phyloP scores from a whole-genome alignment of 225 moss, liverwort and hornwort species.

The Straminergon stramineum region DNA sequence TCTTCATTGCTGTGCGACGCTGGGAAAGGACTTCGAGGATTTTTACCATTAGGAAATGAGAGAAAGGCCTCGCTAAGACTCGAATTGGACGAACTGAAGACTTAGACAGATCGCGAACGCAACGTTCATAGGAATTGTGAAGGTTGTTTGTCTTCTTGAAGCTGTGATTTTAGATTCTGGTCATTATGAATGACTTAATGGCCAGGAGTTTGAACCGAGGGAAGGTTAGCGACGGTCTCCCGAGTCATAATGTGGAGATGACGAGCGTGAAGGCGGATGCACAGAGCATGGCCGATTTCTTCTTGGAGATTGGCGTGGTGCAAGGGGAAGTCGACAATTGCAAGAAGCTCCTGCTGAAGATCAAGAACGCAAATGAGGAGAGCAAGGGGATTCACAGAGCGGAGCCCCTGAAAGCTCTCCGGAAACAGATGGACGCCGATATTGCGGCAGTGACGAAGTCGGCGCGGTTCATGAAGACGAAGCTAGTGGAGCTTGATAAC shows the following conservation, averaged over 20 bases:
- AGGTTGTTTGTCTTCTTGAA: background rate
- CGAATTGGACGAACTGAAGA: background rate
- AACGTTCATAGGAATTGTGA: background rate
- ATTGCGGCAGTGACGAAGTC: slow-evolving; percentile 13
- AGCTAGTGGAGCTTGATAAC: slow-evolving; percentile 24
- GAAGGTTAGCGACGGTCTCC: background rate
- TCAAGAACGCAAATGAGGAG: slow-evolving; percentile 17
- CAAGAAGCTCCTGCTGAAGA: slow-evolving; percentile 7
- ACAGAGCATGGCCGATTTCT: slow-evolving; percentile 31
- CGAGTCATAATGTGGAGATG: slow-evolving; percentile 18
- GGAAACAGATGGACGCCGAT: slow-evolving; percentile 25
- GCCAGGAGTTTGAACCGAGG: background rate
- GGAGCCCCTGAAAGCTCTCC: slow-evolving; percentile 12
- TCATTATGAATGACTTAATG: slow-evolving; percentile 25
- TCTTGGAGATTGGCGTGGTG: slow-evolving; percentile 16
- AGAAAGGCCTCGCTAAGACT: background rate
- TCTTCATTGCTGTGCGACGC: background rate
- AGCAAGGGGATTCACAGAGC: slow-evolving; percentile 14
- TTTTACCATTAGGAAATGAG: background rate
- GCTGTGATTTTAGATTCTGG: background rate
- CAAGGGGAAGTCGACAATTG: slow-evolving; percentile 16
- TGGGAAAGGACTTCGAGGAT: background rate
- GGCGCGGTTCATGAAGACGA: slow-evolving; percentile 28
- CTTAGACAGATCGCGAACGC: background rate
- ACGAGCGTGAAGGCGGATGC: background rate